These are phyloP conservation scores for Aspergillus nomiae DNA, from an alignment of 2,329 filamentous ascomycete species.

Conservation along the genomic window DNA sequence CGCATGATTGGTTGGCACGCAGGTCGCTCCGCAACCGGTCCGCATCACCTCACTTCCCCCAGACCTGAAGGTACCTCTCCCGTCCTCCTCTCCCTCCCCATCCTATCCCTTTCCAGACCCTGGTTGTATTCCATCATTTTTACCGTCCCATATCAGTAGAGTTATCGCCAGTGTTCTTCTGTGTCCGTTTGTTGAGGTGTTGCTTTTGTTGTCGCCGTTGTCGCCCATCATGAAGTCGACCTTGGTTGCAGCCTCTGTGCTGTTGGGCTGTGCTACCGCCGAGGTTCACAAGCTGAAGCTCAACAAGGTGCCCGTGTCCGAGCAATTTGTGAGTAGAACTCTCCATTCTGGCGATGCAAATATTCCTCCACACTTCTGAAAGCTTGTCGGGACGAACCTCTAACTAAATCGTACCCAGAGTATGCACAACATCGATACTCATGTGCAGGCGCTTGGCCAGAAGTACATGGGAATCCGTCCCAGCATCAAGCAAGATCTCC, in stretches of 20 bases:
- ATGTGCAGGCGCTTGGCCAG: slow-evolving; percentile 81
- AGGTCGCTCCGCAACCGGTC: slow-evolving; percentile 27
- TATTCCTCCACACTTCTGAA: background rate
- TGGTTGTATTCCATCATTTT: slow-evolving; percentile 23
- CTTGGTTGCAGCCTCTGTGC: slow-evolving; percentile 74
- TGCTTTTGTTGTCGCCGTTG: slow-evolving; percentile 5
- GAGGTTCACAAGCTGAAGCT: slow-evolving; percentile 96
- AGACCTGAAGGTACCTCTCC: slow-evolving; percentile 13
- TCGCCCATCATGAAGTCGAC: slow-evolving; percentile 74
- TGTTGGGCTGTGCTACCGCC: slow-evolving; percentile 80
- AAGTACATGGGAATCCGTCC: slow-evolving; percentile 92
- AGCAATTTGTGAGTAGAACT: slow-evolving; percentile 76
- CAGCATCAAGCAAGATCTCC: slow-evolving; percentile 71
- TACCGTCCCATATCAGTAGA: slow-evolving; percentile 25
- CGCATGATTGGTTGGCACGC: slow-evolving; percentile 21
- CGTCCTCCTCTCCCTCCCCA: slow-evolving; percentile 22
- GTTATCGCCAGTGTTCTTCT: slow-evolving; percentile 8
- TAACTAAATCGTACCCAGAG: slow-evolving; percentile 54
- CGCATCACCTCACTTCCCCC: slow-evolving; percentile 26
- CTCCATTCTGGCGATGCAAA: no score
- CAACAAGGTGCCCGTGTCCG: slow-evolving; percentile 88
- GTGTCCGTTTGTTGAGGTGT: background rate
- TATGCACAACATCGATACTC: slow-evolving; percentile 74
- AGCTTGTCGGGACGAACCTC: background rate
- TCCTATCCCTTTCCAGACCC: slow-evolving; percentile 25